A percentile compares a stretch with the other conserved stretches of the same genome.
phyloP scores from a whole-genome alignment of 352 stramenopile species.

The Elongisporangium senticosum region DNA sequence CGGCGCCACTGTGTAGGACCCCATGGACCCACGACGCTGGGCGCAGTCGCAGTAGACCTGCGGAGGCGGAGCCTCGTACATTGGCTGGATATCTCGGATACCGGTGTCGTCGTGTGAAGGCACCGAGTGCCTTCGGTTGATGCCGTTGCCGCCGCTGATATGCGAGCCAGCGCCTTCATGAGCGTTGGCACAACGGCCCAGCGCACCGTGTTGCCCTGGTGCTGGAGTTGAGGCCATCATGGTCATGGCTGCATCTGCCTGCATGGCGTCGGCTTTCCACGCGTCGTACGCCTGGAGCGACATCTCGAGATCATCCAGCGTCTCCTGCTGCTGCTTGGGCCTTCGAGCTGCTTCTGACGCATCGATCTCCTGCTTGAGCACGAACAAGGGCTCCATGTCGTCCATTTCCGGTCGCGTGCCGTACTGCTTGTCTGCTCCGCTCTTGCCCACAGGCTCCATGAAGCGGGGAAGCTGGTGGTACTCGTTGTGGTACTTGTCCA shows the following conservation, averaged over 20 bases:
- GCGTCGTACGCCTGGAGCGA: slow-evolving; percentile 12
- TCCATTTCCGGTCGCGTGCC: slow-evolving; percentile 19
- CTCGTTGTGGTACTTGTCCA: slow-evolving; percentile 46
- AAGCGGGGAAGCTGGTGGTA: slow-evolving; percentile 52
- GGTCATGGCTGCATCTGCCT: no score
- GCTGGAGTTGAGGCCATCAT: not conserved
- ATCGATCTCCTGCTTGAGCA: slow-evolving; percentile 6
- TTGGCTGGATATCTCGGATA: not conserved
- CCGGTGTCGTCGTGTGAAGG: not conserved
- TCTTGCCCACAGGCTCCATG: slow-evolving; percentile 31
- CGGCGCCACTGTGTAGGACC: not conserved
- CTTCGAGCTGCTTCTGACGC: slow-evolving; percentile 7
- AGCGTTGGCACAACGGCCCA: slow-evolving; percentile 1
- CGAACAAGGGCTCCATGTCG: slow-evolving; percentile 9
- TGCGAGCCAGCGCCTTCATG: not conserved
- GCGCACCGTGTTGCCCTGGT: not conserved
- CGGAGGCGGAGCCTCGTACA: not conserved
- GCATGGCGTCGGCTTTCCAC: slow-evolving; percentile 6
- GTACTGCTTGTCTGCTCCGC: slow-evolving; percentile 11
- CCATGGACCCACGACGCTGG: not conserved
- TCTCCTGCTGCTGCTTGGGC: slow-evolving; percentile 5
- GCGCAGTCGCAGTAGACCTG: not conserved
- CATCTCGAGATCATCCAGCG: slow-evolving; percentile 17
- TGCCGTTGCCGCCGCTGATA: not conserved
- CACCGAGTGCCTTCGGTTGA: not conserved